A percentile compares a stretch with the other conserved stretches of the same genome.
phyloP scores from a whole-genome alignment of 305 asterid genomes.

The Rubia balearica region DNA sequence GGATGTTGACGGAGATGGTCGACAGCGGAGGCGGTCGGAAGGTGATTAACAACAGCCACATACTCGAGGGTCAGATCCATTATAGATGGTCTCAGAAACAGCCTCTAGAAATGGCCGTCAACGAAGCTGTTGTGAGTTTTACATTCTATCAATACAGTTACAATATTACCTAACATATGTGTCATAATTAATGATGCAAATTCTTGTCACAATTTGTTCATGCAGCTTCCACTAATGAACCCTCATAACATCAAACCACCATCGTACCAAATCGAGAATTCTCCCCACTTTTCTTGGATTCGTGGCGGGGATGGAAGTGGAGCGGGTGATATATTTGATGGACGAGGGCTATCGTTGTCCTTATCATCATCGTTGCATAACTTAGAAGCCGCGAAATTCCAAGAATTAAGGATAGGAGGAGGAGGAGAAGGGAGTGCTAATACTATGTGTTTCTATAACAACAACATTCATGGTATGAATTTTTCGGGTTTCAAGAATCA shows the following conservation, averaged over 20 bases:
- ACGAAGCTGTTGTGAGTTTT: constrained; percentile 30
- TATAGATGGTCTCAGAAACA: constrained; percentile 38
- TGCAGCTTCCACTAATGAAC: constrained; percentile 46
- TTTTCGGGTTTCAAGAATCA: constrained; percentile 10
- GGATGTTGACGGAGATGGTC: constrained; percentile 43
- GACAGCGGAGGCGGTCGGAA: constrained; percentile 31
- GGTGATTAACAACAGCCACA: constrained; percentile 17
- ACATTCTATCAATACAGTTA: not conserved
- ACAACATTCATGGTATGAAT: constrained; percentile 19
- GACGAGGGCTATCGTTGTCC: constrained; percentile 61
- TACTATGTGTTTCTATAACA: constrained; percentile 11
- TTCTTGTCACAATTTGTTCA: constrained; percentile 15
- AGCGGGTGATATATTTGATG: constrained; percentile 24
- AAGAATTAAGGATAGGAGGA: constrained; percentile 29
- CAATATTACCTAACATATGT: not conserved
- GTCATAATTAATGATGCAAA: constrained; percentile 3
- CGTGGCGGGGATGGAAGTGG: constrained; percentile 16
- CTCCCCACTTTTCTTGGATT: constrained; percentile 37
- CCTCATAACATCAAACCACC: constrained; percentile 24
- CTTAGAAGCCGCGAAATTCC: constrained; percentile 35
- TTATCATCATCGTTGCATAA: constrained; percentile 42
- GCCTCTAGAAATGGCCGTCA: constrained; percentile 20
- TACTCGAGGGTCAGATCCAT: constrained; percentile 49
- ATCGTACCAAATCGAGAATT: constrained; percentile 17
- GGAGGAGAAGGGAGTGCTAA: constrained; percentile 20